Evolutionary conservation across 2,329 filamentous ascomycete genomes (phyloP).

Genomic region (Ascochyta lentis): DNA sequence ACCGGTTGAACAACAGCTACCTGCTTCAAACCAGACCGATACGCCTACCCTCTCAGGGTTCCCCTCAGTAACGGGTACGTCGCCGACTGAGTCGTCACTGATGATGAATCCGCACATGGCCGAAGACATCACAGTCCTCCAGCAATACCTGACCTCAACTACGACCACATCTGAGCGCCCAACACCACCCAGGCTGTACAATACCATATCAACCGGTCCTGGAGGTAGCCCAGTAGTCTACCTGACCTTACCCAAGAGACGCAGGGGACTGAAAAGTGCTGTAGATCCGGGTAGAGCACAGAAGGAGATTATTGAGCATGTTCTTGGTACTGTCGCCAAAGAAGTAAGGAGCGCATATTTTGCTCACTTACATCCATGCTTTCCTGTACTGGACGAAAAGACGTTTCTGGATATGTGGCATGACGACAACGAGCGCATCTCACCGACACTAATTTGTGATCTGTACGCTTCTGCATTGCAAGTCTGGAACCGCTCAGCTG

Average conservation of each 20-base stretch:
- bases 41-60: conserved; percentile 2
- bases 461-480: conserved; percentile 25
- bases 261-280: conserved; percentile 19
- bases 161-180: not conserved
- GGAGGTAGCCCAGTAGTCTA: conserved; percentile 27
- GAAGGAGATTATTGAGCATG: conserved; percentile 27
- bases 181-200: conserved; percentile 12
- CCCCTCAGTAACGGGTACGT: conserved; percentile 14
- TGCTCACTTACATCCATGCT: conserved; percentile 25
- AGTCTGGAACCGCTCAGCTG: conserved; percentile 21
- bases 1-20: not conserved
- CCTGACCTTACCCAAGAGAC: conserved; percentile 22
- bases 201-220: conserved; percentile 21
- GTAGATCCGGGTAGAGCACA: conserved; percentile 24
- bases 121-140: conserved; percentile 28
- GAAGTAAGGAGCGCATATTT: conserved; percentile 24
- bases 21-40: not conserved
- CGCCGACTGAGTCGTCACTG: conserved; percentile 24
- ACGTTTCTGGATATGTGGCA: conserved; percentile 25
- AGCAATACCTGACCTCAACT: conserved; percentile 24
- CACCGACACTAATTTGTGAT: conserved; percentile 25
- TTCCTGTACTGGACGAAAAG: conserved; percentile 26
- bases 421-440: conserved; percentile 20
- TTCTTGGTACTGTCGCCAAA: conserved; percentile 14
- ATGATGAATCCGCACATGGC: conserved; percentile 33